Evolutionary conservation across 768 basidiomycete genomes (phyloP).

Genomic region (Postia placenta): DNA sequence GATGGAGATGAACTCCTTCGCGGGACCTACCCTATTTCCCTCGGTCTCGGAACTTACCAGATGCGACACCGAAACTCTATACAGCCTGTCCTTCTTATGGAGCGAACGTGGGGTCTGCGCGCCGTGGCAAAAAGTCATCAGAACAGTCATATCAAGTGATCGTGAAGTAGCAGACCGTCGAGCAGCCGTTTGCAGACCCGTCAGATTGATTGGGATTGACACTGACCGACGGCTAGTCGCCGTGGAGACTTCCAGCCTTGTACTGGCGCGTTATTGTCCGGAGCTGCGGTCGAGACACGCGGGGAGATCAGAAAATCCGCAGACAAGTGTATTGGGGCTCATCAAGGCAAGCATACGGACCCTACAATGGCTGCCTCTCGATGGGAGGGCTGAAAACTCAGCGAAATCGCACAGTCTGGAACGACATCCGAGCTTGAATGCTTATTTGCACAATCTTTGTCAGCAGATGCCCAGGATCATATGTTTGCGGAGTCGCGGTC

Average conservation of each 20-base stretch:
- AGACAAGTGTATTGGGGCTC: not conserved
- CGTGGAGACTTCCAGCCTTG: not conserved
- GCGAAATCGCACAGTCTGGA: not conserved
- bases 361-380: not conserved
- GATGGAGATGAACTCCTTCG: slow-evolving; percentile 1
- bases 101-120: slow-evolving; percentile 2
- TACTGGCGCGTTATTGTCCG: not conserved
- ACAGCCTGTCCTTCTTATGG: not conserved
- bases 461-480: slow-evolving; percentile 1
- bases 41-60: slow-evolving; percentile 7
- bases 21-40: not conserved
- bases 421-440: not conserved
- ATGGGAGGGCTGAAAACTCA: not conserved
- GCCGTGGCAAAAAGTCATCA: not conserved
- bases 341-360: not conserved
- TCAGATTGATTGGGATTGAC: not conserved
- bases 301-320: not conserved
- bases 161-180: not conserved
- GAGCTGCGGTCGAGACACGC: not conserved
- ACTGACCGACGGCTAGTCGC: not conserved
- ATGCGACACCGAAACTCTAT: not conserved
- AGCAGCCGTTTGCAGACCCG: not conserved
- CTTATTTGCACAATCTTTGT: slow-evolving; percentile 3
- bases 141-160: not conserved
- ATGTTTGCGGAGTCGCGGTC: not conserved